phyloP scores from a whole-genome alignment of 495 filamentous ascomycete genomes.

The Pyrenula aspistea region DNA sequence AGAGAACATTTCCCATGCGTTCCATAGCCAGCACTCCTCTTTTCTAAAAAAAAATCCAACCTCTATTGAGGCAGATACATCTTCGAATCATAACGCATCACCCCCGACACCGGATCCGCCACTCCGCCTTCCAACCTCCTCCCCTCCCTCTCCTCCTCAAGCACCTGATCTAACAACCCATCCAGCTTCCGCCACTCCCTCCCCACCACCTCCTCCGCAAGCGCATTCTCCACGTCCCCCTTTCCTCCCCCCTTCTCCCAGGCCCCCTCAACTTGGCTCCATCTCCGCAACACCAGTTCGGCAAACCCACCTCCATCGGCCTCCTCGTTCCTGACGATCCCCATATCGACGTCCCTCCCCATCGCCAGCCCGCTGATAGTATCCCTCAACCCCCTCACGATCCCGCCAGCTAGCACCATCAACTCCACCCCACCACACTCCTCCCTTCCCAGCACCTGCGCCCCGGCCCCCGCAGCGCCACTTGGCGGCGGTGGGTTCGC shows the following conservation, averaged over 20 bases:
- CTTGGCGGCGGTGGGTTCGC: too few species aligned
- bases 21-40: too few species aligned
- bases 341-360: constrained; percentile 18
- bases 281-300: constrained; percentile 1
- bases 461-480: constrained; percentile 1
- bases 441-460: background rate
- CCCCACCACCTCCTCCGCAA: constrained; percentile 12
- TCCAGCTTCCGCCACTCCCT: constrained; percentile 27
- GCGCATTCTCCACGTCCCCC: constrained; percentile 18
- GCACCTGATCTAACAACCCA: constrained; percentile 13
- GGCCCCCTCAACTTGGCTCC: constrained; percentile 6
- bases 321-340: background rate
- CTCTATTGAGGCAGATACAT: too few species aligned
- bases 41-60: too few species aligned
- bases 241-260: background rate
- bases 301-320: background rate
- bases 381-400: background rate
- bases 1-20: too few species aligned
- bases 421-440: constrained; percentile 4
- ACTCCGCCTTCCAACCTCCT: background rate
- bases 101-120: too few species aligned
- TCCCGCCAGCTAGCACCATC: background rate
- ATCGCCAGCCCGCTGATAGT: constrained; percentile 14
- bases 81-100: too few species aligned
- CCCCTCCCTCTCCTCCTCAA: constrained; percentile 13